These are phyloP conservation scores for Leccinum griseonigrum DNA, from an alignment of 1,284 basidiomycete species.

Conservation along the genomic window DNA sequence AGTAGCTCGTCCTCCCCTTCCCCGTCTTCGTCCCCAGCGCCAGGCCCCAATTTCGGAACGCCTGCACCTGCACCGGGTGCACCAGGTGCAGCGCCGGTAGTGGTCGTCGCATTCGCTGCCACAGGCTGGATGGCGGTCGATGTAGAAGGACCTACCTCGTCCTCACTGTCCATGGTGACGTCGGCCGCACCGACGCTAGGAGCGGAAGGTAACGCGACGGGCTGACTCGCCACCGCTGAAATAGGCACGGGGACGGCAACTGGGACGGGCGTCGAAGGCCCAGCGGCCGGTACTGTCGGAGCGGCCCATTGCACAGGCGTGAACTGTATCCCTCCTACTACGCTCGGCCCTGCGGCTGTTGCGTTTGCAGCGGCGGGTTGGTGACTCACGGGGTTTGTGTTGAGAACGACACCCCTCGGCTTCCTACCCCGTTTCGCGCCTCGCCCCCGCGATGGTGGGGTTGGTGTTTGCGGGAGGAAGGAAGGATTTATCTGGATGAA, in stretches of 20 bases:
- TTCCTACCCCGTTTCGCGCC: conserved; percentile 61
- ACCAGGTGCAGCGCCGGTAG: neutral
- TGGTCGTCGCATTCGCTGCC: neutral
- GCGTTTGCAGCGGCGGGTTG: conserved; percentile 9
- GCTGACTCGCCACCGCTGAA: conserved; percentile 7
- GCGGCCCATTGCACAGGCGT: conserved; percentile 43
- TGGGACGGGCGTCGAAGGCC: conserved; percentile 18
- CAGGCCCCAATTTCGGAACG: conserved; percentile 18
- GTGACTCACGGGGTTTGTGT: conserved; percentile 24
- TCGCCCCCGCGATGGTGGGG: conserved; percentile 38
- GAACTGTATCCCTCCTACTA: conserved; percentile 27
- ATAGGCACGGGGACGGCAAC: conserved; percentile 14
- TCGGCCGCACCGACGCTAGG: conserved; percentile 7
- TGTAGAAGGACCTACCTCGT: conserved; percentile 18
- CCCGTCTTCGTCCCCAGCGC: conserved; percentile 36
- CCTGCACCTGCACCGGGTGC: conserved; percentile 3
- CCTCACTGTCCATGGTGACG: conserved; percentile 17
- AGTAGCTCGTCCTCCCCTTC: conserved; percentile 74
- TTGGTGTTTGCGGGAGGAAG: conserved; percentile 28
- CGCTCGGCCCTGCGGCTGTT: neutral
- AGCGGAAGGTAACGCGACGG: conserved; percentile 2
- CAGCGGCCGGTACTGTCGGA: conserved; percentile 18
- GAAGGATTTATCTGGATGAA: conserved; percentile 34
- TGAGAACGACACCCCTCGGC: conserved; percentile 42
- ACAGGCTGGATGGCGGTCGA: conserved; percentile 1